Conservation (phyloP, 2,329 filamentous ascomycete genomes). For the Sarocladiaceae sp. region DNA sequence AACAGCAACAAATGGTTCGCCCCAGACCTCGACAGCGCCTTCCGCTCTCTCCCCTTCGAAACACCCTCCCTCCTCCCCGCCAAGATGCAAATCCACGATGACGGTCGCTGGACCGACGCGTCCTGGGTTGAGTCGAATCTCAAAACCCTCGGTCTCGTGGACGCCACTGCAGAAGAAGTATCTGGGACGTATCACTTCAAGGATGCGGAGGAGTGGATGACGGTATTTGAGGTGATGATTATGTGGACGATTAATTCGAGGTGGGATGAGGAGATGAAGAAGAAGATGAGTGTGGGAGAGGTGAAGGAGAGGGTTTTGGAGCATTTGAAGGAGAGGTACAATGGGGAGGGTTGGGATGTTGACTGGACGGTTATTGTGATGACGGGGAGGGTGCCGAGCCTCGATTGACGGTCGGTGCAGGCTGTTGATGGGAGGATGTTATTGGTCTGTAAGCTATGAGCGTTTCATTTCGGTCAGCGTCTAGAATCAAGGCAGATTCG, state of each 20-base stretch:
- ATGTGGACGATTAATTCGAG: slow-evolving; percentile 29
- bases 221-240: slow-evolving; percentile 33
- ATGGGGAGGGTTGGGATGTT: slow-evolving; percentile 28
- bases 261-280: slow-evolving; percentile 35
- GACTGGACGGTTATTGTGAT: slow-evolving; percentile 26
- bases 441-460: too few species aligned
- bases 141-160: slow-evolving; percentile 27
- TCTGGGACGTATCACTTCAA: slow-evolving; percentile 24
- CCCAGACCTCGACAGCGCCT: slow-evolving; percentile 32
- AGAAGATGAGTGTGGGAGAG: slow-evolving; percentile 31
- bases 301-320: slow-evolving; percentile 28
- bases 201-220: slow-evolving; percentile 30
- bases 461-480: too few species aligned
- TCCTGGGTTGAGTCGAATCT: slow-evolving; percentile 34
- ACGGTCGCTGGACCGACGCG: slow-evolving; percentile 34
- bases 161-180: slow-evolving; percentile 30
- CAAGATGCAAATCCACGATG: slow-evolving; percentile 34
- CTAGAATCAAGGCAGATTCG: too few species aligned
- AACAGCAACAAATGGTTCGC: slow-evolving; percentile 30
- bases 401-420: too few species aligned
- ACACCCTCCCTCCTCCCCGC: slow-evolving; percentile 29
- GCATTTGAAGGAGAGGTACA: slow-evolving; percentile 36
- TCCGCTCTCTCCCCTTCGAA: slow-evolving; percentile 35
- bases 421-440: too few species aligned
- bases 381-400: slow-evolving; percentile 15